phyloP scores from a whole-genome alignment of 139 green algal species.

The Bryopsis sp. region DNA sequence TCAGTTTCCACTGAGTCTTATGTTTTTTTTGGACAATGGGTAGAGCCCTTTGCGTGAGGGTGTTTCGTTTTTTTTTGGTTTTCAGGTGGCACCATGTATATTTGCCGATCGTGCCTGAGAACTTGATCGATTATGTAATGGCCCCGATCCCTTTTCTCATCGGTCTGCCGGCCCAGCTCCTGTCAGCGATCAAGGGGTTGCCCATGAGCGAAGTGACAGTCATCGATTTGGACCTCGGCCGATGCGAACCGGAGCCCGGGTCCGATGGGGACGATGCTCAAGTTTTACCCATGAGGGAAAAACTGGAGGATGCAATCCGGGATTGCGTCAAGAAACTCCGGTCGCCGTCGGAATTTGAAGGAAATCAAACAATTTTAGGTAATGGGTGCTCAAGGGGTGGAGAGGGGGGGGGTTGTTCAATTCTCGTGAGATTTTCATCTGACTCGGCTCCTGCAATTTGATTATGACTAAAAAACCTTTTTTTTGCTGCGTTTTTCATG shows the following conservation, averaged over 20 bases:
- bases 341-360: slow-evolving; percentile 65
- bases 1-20: too few relatives aligned
- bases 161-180: slow-evolving; percentile 48
- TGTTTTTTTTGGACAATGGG: too few relatives aligned
- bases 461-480: too few relatives aligned
- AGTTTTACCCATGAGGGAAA: slow-evolving; percentile 43
- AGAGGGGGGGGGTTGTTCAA: too few relatives aligned
- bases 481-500: too few relatives aligned
- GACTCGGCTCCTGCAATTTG: too few relatives aligned
- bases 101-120: slow-evolving; percentile 58
- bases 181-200: slow-evolving; percentile 39
- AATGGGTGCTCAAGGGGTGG: neutral
- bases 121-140: slow-evolving; percentile 60
- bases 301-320: slow-evolving; percentile 39
- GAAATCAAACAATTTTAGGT: slow-evolving; percentile 47
- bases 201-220: slow-evolving; percentile 51
- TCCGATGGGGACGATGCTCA: slow-evolving; percentile 39
- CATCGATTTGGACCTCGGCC: slow-evolving; percentile 49
- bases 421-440: too few relatives aligned
- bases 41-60: too few relatives aligned
- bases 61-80: neutral
- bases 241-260: slow-evolving; percentile 32
- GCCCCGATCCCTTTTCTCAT: slow-evolving; percentile 77
- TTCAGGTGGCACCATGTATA: slow-evolving; percentile 69
- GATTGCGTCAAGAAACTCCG: slow-evolving; percentile 35